Evolutionary conservation across 169 alveolate genomes (phyloP).

Genomic region (Fabrea salina): DNA sequence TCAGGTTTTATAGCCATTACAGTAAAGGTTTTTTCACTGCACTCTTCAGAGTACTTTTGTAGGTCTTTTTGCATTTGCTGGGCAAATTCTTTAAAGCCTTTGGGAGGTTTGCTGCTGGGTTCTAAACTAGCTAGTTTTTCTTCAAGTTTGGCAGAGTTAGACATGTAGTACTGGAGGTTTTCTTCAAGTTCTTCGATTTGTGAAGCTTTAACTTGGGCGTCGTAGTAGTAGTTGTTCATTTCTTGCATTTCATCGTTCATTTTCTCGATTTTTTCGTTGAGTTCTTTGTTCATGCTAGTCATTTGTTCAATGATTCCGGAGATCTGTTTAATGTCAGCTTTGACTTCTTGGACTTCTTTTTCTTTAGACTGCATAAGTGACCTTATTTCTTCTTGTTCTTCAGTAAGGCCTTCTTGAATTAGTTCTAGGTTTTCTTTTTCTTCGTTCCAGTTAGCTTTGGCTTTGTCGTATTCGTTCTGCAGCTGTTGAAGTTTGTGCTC

Average conservation of each 20-base stretch:
- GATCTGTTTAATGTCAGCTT: neutral
- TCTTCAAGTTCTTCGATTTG: constrained; percentile 21
- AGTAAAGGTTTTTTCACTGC: neutral
- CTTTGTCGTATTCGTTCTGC: neutral
- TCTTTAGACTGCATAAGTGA: neutral
- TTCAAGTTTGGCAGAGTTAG: neutral
- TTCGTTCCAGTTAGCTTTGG: constrained; percentile 1
- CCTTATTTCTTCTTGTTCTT: neutral
- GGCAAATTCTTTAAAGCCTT: neutral
- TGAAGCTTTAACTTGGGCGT: neutral
- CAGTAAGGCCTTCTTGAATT: neutral
- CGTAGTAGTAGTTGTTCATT: neutral
- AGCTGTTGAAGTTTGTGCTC: neutral
- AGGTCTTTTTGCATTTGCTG: neutral
- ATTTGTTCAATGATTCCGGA: neutral
- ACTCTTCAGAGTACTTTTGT: neutral
- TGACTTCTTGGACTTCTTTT: neutral
- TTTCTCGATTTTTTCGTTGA: constrained; percentile 18
- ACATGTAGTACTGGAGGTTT: neutral
- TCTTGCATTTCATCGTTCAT: constrained; percentile 25
- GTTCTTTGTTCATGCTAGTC: neutral
- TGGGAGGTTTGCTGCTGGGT: neutral
- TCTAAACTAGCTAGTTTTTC: neutral
- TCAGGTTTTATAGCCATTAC: neutral
- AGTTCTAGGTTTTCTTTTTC: constrained; percentile 2